Base-by-base conservation (phyloP, 192 early-diverging fungal species). In the Helicostylum pulchrum region DNA sequence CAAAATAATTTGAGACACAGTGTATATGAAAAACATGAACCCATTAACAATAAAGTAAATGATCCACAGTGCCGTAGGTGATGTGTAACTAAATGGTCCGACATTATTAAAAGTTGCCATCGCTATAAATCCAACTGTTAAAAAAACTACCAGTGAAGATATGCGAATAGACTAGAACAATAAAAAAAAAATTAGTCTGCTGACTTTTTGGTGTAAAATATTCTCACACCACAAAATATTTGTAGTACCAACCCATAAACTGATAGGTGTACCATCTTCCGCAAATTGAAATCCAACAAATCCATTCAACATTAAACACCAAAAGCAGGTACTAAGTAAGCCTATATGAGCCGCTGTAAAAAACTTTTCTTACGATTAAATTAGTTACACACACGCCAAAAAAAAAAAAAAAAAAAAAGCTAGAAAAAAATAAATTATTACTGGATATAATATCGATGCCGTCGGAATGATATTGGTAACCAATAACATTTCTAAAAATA, bases 261-360 rank as follows among this genome's bases (percentile, higher is more conserved):
- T 96, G 64, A 86, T 69, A 5, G 92, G 83, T 10, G 94, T 97
- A 48, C 96, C 94, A 76, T 98, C 96, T 72, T 98, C 94, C 7
- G 89, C 85, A 84, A 92, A 98, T 78, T 96, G 93, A 81, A 95
- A 96, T 1, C 92, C 92, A 36, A 98, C 89, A 69, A 97, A 92
- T 30, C 93, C 94, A 77, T 96, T 98, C 30, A 96, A 70, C 54
- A 98, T 81, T 64, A 98, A 72, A 65, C 90, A 92, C 93, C 93
- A 96, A 69, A 90, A 87, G 30, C 91, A 91, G 10, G 90, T 84
- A 61, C 92, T 88, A 59, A 85, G 84, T 36, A 95, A 67, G 14
- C 89, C 88, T 17, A 92, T 68, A 71, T 94, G 91, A 5, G 79
- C 82, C 1, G 92, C 90, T 6, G 88, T 89, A 65, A 95, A 89